Evolutionary conservation across 768 basidiomycete species (phyloP), one percentile per base, ranked within the genome.

Genomic region (Crucibulum laeve): DNA sequence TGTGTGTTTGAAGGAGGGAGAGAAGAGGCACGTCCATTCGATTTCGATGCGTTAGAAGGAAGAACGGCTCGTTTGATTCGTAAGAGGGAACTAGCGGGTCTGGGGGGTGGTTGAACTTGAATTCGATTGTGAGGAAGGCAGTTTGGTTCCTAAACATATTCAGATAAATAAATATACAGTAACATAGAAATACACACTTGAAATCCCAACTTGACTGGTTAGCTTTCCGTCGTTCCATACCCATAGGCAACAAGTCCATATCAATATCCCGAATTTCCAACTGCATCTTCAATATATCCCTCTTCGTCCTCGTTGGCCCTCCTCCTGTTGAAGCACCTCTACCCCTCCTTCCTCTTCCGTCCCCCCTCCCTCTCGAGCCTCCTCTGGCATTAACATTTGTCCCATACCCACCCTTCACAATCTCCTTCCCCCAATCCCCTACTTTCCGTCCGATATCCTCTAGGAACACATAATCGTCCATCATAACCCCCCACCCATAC

Each of bases 181-280:
- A 14, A 37, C 19, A 42, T 30, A 43, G 21, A 32, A 49, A 35
- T 41, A 68, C 79, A 51, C 62, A 95, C 92, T 77, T 90, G 60
- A 70, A 67, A 65, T 93, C 85, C 80, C 87, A 93, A 18, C 69
- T 74, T 5, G 91, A 92, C 59, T 91, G 87, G 59, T 94, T 96
- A 43, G 73, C 51, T 52, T 73, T 84, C 45, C 82, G 70, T 47
- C 80, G 70, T 50, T 86, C 83, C 92, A 96, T 96, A 10, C 92
- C 92, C 22, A 71, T 58, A 0, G 92, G 82, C 33, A 94, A 72
- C 43, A 89, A 52, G 36, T 88, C 87, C 63, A 92, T 73, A 34
- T 84, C 79, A 49, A 91, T 82, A 35, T 84, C 84, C 48, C 74
- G 63, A 25, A 66, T 61, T 46, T 82, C 82, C 22, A 94, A 74